These are phyloP conservation scores for Magnolia changhungtana DNA, from an alignment of 164 flowering plant species.

Conservation along the genomic window DNA sequence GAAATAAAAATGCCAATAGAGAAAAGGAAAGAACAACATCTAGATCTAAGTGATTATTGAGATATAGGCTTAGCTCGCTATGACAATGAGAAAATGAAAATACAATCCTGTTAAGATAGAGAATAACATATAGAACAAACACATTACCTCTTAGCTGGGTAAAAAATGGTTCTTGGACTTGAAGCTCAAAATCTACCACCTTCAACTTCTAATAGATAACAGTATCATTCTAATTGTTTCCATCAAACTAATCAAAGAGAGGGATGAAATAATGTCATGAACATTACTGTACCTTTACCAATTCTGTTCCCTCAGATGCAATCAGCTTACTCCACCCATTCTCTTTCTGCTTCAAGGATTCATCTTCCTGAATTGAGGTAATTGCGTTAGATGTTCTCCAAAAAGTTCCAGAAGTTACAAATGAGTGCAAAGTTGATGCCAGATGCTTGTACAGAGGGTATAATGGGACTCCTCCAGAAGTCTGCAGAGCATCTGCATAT, in stretches of 20 bases:
- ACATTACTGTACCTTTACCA: constrained; percentile 40
- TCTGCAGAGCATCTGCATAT: constrained; percentile 22
- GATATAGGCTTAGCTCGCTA: background rate
- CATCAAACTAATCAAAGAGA: background rate
- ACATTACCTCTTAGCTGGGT: constrained; percentile 62
- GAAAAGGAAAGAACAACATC: no score
- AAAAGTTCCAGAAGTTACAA: constrained; percentile 39
- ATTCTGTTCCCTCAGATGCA: constrained; percentile 41
- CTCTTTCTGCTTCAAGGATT: constrained; percentile 32
- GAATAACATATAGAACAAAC: background rate
- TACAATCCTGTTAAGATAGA: background rate
- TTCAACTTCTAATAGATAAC: constrained; percentile 40
- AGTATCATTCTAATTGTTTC: background rate
- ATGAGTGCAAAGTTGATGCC: constrained; percentile 45
- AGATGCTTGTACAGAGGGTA: constrained; percentile 70
- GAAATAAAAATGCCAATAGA: no score
- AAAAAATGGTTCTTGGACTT: constrained; percentile 88
- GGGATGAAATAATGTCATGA: background rate
- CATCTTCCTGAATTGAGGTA: constrained; percentile 24
- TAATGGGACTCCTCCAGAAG: constrained; percentile 47
- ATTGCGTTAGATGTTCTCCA: constrained; percentile 2
- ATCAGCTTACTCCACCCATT: constrained; percentile 47
- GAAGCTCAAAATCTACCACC: constrained; percentile 51
- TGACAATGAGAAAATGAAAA: background rate
- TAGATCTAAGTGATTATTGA: no score